These are phyloP conservation scores for Aureobasidium musti DNA, from an alignment of 2,329 filamentous ascomycete genomes.

Conservation along the genomic window DNA sequence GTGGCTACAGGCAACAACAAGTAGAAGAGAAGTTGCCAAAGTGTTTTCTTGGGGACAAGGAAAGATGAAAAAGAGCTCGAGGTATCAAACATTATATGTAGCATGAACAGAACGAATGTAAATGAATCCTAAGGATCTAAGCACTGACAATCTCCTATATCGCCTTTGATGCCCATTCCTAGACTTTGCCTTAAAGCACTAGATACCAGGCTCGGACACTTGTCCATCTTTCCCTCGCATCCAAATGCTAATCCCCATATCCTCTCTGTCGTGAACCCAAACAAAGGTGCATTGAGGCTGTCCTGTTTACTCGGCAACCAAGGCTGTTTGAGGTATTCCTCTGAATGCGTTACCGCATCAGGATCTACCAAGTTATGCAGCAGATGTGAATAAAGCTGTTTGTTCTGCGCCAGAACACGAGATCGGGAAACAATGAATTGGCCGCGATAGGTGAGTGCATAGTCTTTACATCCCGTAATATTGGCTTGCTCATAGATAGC, in stretches of 20 bases:
- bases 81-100: no score
- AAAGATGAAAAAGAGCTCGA: no score
- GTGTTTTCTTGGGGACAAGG: no score
- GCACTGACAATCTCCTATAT: not conserved
- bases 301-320: not conserved
- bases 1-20: conserved; percentile 56
- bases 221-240: not conserved
- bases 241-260: not conserved
- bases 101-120: no score
- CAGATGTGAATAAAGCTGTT: conserved; percentile 38
- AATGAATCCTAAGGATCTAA: not conserved
- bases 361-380: conserved; percentile 32
- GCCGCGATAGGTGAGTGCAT: conserved; percentile 51
- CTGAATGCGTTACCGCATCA: not conserved
- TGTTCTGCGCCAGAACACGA: conserved; percentile 32
- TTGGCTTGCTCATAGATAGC: not conserved
- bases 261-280: conserved; percentile 13
- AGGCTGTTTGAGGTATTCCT: not conserved
- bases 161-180: not conserved
- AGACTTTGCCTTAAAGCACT: not conserved
- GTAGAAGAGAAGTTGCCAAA: not conserved
- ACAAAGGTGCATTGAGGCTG: not conserved
- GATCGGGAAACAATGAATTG: conserved; percentile 52
- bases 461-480: not conserved
- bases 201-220: conserved; percentile 5